Conservation (phyloP, 495 filamentous ascomycete species). For the Gamarada debralockiae region DNA sequence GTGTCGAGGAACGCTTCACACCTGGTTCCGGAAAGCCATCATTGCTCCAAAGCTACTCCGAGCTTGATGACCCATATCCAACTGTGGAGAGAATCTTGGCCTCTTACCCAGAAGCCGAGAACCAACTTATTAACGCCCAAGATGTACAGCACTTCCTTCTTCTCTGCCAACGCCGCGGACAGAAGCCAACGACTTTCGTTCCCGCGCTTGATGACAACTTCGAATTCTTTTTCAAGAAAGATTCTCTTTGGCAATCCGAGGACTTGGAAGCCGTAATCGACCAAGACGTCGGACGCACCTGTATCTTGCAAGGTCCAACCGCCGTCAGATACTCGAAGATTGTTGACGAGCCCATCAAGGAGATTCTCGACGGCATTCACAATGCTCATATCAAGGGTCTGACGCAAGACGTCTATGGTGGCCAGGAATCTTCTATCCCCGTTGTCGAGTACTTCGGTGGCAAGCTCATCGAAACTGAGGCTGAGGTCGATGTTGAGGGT, state of each 20-base stretch:
- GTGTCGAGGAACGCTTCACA: slow-evolving; percentile 91
- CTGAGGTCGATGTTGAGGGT: slow-evolving; percentile 69
- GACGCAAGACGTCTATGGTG: slow-evolving; percentile 73
- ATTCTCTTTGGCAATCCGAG: slow-evolving; percentile 99
- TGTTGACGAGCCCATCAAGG: slow-evolving; percentile 88
- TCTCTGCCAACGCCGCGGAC: slow-evolving; percentile 86
- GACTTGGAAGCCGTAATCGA: slow-evolving; percentile 92
- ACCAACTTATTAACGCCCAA: slow-evolving; percentile 92
- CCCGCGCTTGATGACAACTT: slow-evolving; percentile 91
- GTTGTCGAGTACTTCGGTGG: slow-evolving; percentile 94
- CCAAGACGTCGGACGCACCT: slow-evolving; percentile 91
- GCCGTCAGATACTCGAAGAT: slow-evolving; percentile 85
- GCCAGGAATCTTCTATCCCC: slow-evolving; percentile 70
- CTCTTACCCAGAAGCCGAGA: slow-evolving; percentile 78
- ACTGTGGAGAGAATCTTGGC: slow-evolving; percentile 74
- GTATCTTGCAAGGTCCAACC: slow-evolving; percentile 94
- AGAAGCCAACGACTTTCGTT: slow-evolving; percentile 96
- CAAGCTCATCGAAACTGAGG: slow-evolving; percentile 59
- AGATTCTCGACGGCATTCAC: slow-evolving; percentile 89
- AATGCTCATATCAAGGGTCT: slow-evolving; percentile 76
- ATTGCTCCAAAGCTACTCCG: slow-evolving; percentile 77
- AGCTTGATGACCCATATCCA: slow-evolving; percentile 78
- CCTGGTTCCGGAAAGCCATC: slow-evolving; percentile 62
- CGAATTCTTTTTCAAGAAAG: slow-evolving; percentile 99
- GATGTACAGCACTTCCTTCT: slow-evolving; percentile 95